Base-by-base conservation (phyloP, 1,284 basidiomycete genomes). In the Testicularia cyperi region DNA sequence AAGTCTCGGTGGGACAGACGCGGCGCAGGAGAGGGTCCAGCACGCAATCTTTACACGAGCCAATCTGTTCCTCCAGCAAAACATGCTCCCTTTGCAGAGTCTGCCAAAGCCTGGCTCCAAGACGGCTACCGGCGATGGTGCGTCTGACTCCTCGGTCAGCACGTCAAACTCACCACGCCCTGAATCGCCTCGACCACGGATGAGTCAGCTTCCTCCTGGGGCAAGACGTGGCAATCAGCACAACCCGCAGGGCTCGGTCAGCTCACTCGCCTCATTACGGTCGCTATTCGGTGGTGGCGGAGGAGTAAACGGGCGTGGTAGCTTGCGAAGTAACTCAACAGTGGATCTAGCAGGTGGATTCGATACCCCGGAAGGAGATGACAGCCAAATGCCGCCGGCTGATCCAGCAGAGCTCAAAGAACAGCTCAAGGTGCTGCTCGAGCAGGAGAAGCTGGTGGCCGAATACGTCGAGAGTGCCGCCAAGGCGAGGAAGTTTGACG, bases 11-110 rank as follows among this genome's bases (percentile, higher is more conserved):
- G 31, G 34, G 4, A 33, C 53, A 29, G 53, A 68, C 41, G 48
- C 52, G 47, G 87, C 87, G 10, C 90, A 94, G 72, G 86, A 89
- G 55, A 82, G 86, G 13, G 82, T 97, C 8, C 90, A 95, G 74
- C 80, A 82, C 19, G 89, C 91, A 0, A 86, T 98, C 16, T 81
- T 86, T 51, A 83, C 83, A 1, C 82, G 88, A 2, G 88, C 90
- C 0, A 88, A 84, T 44, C 44, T 85, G 15, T 96, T 94, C 75
- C 79, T 98, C 64, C 87, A 90, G 71, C 88, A 87, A 72, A 86
- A 95, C 54, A 75, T 74, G 70, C 62, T 63, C 26, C 51, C 41
- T 4, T 16, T 61, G 24, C 70, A 87, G 83, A 83, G 85, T 6
- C 72, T 88, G 13, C 86, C 87, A 1, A 83, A 81, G 63, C 80